phyloP scores from a whole-genome alignment of 1,139 yeast genomes.

The Kodamaea ohmeri region DNA sequence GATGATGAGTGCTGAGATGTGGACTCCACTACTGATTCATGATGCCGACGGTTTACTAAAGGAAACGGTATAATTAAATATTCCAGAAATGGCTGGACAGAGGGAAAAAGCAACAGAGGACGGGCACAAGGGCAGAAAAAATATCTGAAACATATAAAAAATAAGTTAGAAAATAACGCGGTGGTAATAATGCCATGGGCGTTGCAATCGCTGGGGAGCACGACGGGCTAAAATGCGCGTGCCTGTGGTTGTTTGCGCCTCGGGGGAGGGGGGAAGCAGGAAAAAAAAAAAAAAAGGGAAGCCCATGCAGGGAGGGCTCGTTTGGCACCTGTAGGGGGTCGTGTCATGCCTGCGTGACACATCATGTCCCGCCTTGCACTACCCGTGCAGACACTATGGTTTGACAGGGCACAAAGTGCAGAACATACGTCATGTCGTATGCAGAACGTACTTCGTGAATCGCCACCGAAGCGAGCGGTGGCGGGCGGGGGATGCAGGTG shows the following conservation, averaged over 20 bases:
- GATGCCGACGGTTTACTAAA: conserved; percentile 1
- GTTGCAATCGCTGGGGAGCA: conserved; percentile 2
- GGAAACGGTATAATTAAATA: conserved; percentile 11
- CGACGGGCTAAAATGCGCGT: conserved; percentile 1
- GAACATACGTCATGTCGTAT: not conserved
- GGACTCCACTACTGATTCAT: not conserved
- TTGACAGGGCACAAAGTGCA: conserved; percentile 3
- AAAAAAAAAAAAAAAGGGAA: too few relatives aligned
- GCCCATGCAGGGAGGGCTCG: too few relatives aligned
- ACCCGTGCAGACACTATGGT: not conserved
- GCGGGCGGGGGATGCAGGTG: not conserved
- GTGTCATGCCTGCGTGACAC: not conserved
- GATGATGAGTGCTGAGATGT: conserved; percentile 2
- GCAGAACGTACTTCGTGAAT: conserved; percentile 2
- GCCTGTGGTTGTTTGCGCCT: not conserved
- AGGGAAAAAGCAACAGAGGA: conserved; percentile 11
- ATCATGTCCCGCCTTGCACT: conserved; percentile 1
- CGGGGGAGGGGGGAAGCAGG: too few relatives aligned
- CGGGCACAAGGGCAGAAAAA: conserved; percentile 1
- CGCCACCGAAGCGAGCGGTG: conserved; percentile 2
- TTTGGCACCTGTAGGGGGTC: too few relatives aligned
- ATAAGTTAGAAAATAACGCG: conserved; percentile 4
- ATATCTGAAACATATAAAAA: conserved; percentile 5
- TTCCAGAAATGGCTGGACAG: conserved; percentile 10
- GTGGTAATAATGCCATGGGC: conserved; percentile 1